Conservation (phyloP, 257 asterid species). For the Solanum appendiculatum region DNA sequence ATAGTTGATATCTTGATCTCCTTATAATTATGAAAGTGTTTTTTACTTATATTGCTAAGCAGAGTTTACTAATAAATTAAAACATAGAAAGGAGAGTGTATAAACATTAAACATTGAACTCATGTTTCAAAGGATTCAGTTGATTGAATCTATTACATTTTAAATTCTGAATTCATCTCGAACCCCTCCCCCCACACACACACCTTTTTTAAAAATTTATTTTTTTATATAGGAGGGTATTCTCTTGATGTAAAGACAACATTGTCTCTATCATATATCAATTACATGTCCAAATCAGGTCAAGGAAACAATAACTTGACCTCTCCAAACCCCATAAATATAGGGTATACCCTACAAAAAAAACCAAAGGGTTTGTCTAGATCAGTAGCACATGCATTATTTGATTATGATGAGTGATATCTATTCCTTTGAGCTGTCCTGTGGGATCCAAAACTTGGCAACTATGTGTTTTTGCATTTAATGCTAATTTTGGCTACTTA, state of each 20-base stretch:
- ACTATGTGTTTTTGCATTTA: slow-evolving; percentile 1
- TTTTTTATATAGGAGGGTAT: no score
- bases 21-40: no score
- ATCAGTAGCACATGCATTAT: slow-evolving; percentile 12
- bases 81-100: not conserved
- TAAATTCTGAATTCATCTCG: not conserved
- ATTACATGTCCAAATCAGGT: not conserved
- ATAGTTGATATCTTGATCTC: not conserved
- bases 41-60: not conserved
- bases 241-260: not conserved
- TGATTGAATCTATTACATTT: not conserved
- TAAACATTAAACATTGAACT: not conserved
- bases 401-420: slow-evolving; percentile 2
- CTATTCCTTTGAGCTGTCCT: slow-evolving; percentile 5
- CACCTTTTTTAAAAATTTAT: no score
- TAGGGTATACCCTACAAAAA: slow-evolving; percentile 6
- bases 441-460: slow-evolving; percentile 13
- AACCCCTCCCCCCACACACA: no score
- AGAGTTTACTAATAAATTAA: not conserved
- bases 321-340: not conserved
- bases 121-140: not conserved
- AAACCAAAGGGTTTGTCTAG: not conserved
- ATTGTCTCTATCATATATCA: not conserved
- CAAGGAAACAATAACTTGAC: not conserved
- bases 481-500: slow-evolving; percentile 8